Evolutionary conservation across 2,329 filamentous ascomycete species (phyloP).

Genomic region (Hymenoscyphus scutula): DNA sequence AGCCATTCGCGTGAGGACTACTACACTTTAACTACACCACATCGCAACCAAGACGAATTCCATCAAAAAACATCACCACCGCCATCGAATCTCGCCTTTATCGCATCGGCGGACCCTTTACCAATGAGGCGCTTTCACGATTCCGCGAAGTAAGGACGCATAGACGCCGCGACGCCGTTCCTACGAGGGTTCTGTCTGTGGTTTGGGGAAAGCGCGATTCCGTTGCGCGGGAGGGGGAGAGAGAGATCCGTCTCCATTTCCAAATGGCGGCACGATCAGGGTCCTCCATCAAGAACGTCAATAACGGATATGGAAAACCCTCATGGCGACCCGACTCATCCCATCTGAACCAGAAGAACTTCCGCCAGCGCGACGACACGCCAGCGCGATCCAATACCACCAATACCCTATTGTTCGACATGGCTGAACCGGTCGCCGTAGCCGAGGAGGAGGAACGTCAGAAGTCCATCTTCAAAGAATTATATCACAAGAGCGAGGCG

Average conservation of each 20-base stretch:
- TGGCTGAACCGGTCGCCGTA: slow-evolving; percentile 45
- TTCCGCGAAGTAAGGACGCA: slow-evolving; percentile 29
- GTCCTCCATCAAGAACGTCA: slow-evolving; percentile 28
- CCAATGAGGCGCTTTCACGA: slow-evolving; percentile 28
- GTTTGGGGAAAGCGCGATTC: slow-evolving; percentile 26
- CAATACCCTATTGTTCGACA: slow-evolving; percentile 33
- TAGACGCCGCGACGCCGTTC: slow-evolving; percentile 26
- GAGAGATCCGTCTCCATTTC: slow-evolving; percentile 16
- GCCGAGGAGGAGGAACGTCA: slow-evolving; percentile 67
- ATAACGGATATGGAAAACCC: slow-evolving; percentile 48
- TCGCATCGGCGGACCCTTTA: slow-evolving; percentile 20
- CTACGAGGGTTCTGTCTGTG: slow-evolving; percentile 23
- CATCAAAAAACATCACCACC: slow-evolving; percentile 26
- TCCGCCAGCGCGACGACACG: slow-evolving; percentile 62
- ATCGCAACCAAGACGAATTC: not conserved
- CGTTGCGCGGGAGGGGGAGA: slow-evolving; percentile 17
- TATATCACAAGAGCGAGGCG: slow-evolving; percentile 75
- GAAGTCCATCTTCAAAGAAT: slow-evolving; percentile 69
- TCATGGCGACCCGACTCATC: slow-evolving; percentile 61
- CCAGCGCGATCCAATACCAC: slow-evolving; percentile 31
- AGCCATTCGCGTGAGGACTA: not conserved
- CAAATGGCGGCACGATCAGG: slow-evolving; percentile 18
- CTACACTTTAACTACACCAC: not conserved
- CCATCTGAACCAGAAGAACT: slow-evolving; percentile 47
- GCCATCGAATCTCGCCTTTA: slow-evolving; percentile 24